A percentile compares a stretch with the other conserved stretches of the same genome.
phyloP scores from a whole-genome alignment of 768 basidiomycete species.

The Suillus discolor region DNA sequence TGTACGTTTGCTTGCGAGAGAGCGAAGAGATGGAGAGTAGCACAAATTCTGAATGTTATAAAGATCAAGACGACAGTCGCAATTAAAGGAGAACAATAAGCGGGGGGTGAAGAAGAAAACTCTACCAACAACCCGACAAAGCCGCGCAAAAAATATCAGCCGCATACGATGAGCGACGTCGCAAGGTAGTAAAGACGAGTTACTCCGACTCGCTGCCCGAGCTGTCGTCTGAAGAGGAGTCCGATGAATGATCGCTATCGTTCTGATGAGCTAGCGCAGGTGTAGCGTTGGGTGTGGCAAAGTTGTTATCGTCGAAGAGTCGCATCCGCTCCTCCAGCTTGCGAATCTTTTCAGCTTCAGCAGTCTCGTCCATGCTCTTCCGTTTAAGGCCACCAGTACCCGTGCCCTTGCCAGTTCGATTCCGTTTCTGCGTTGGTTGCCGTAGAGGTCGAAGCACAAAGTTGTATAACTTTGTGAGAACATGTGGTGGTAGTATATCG shows the following conservation, averaged over 20 bases:
- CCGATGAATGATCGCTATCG: constrained; percentile 76
- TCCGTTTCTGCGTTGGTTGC: constrained; percentile 66
- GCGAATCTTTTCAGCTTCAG: constrained; percentile 93
- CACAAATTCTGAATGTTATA: constrained; percentile 33
- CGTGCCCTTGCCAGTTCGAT: constrained; percentile 71
- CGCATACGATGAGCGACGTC: constrained; percentile 12
- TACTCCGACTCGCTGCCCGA: constrained; percentile 86
- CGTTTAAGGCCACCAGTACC: constrained; percentile 90
- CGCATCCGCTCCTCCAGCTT: constrained; percentile 86
- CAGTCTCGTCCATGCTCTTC: constrained; percentile 96
- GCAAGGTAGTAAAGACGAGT: constrained; percentile 22
- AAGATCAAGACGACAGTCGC: constrained; percentile 37
- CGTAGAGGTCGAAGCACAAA: constrained; percentile 85
- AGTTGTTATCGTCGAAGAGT: constrained; percentile 62
- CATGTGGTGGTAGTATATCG: constrained; percentile 82
- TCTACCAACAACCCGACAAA: constrained; percentile 27
- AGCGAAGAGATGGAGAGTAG: constrained; percentile 19
- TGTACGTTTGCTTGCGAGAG: constrained; percentile 37
- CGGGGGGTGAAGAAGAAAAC: constrained; percentile 21
- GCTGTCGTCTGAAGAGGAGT: constrained; percentile 80
- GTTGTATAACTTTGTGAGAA: constrained; percentile 93
- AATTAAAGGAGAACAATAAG: constrained; percentile 31
- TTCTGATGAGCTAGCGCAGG: constrained; percentile 33
- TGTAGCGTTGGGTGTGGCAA: constrained; percentile 29
- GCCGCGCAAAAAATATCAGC: constrained; percentile 13